Percentiles rank a stretch among this genome's conserved stretches.
Conservation (phyloP, 768 basidiomycete genomes). For the Trametes punicea region DNA sequence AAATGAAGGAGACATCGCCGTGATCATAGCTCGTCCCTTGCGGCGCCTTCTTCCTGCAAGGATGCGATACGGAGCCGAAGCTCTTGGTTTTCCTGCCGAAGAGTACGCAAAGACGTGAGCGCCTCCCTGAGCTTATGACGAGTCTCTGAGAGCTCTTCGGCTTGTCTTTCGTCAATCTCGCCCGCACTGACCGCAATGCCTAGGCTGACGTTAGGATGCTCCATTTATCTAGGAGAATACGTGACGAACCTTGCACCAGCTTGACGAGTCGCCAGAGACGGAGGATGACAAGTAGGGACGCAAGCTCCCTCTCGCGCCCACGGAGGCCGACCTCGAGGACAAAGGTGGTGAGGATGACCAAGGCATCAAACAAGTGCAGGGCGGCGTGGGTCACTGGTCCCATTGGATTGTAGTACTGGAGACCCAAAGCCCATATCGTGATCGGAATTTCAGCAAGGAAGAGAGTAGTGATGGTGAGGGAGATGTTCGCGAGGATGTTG, state of each 20-base stretch:
- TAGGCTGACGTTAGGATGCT: slow-evolving; percentile 25
- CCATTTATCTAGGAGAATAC: not conserved
- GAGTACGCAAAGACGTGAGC: slow-evolving; percentile 37
- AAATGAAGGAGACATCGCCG: not conserved
- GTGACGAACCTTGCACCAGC: slow-evolving; percentile 52
- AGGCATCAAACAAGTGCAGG: slow-evolving; percentile 73
- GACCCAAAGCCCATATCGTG: slow-evolving; percentile 62
- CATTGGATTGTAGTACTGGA: slow-evolving; percentile 59
- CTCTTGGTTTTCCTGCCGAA: slow-evolving; percentile 52
- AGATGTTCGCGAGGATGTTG: slow-evolving; percentile 55
- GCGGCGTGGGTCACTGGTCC: slow-evolving; percentile 49
- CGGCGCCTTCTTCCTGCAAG: slow-evolving; percentile 3
- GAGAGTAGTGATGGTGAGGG: slow-evolving; percentile 63
- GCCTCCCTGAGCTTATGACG: slow-evolving; percentile 44
- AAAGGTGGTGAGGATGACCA: slow-evolving; percentile 71
- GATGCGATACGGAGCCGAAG: slow-evolving; percentile 32
- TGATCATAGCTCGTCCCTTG: not conserved
- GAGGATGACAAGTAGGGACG: slow-evolving; percentile 63
- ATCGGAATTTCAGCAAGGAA: slow-evolving; percentile 80
- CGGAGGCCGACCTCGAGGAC: slow-evolving; percentile 65
- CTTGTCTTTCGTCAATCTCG: slow-evolving; percentile 58
- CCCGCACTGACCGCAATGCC: slow-evolving; percentile 76
- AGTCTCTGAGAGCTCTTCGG: slow-evolving; percentile 47
- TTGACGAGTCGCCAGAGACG: slow-evolving; percentile 83
- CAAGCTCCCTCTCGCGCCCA: slow-evolving; percentile 69